Conservation (phyloP, 495 filamentous ascomycete species). For the Sphaerosporella brunnea region DNA sequence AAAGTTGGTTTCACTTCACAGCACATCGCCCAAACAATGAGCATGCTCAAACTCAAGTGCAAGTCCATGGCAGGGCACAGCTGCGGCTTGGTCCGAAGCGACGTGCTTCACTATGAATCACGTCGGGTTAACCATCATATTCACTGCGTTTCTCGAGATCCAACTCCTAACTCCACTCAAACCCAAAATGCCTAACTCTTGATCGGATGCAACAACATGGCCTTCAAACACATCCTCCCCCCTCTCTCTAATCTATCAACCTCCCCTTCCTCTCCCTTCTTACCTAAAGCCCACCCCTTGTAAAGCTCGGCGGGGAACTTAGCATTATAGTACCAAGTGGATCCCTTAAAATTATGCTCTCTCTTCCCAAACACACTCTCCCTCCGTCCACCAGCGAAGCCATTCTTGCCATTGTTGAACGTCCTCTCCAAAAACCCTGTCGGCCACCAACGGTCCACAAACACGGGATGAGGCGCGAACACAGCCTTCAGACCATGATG, state of each 20-base stretch:
- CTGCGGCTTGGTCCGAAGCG: too few species aligned
- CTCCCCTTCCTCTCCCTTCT: constrained; percentile 73
- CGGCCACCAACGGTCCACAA: constrained; percentile 82
- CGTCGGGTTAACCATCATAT: too few species aligned
- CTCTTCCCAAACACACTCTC: constrained; percentile 27
- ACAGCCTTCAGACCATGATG: constrained; percentile 95
- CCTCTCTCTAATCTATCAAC: constrained; percentile 53
- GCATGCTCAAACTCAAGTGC: too few species aligned
- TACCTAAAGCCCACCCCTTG: constrained; percentile 57
- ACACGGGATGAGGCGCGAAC: constrained; percentile 78
- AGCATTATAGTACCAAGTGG: constrained; percentile 90
- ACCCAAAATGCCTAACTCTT: constrained; percentile 32
- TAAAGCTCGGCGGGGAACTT: constrained; percentile 70
- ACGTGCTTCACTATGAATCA: too few species aligned
- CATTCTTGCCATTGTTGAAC: constrained; percentile 73
- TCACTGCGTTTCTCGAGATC: too few species aligned
- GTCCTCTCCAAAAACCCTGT: constrained; percentile 56
- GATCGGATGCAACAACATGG: constrained; percentile 78
- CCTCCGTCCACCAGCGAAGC: constrained; percentile 38
- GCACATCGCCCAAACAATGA: too few species aligned
- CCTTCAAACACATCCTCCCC: constrained; percentile 79
- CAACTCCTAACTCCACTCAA: too few species aligned
- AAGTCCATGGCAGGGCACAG: too few species aligned
- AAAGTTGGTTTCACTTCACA: too few species aligned
- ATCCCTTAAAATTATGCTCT: constrained; percentile 76